A percentile compares a stretch with the other conserved stretches of the same genome.
Conservation (phyloP, 371 early-diverging fungal genomes). For the Blastocladiella emersonii region DNA sequence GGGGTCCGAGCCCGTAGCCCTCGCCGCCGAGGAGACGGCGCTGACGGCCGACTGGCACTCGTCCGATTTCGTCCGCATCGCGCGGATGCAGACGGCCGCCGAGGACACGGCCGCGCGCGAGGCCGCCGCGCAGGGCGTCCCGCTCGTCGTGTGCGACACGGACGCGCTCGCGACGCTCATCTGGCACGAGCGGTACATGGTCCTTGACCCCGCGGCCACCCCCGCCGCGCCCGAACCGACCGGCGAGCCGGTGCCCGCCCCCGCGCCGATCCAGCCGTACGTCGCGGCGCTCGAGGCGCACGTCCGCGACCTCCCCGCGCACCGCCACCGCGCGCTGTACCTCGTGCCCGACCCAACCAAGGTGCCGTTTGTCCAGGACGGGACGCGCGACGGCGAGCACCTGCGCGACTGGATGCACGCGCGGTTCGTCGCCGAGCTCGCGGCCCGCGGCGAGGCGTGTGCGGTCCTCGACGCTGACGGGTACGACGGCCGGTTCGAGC, state of each 20-base stretch:
- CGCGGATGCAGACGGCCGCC: neutral
- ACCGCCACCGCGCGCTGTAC: neutral
- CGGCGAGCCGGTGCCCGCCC: too few relatives aligned
- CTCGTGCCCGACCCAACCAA: neutral
- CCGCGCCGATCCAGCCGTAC: neutral
- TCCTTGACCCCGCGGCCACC: neutral
- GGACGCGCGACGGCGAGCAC: neutral
- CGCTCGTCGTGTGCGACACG: neutral
- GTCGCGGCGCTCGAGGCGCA: neutral
- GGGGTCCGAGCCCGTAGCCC: neutral
- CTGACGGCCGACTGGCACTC: neutral
- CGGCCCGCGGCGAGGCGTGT: too few relatives aligned
- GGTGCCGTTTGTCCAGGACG: neutral
- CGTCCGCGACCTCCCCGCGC: neutral
- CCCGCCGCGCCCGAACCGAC: neutral
- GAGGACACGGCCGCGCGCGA: neutral
- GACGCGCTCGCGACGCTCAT: neutral
- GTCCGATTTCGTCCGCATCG: neutral
- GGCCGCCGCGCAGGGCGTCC: neutral
- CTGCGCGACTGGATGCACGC: neutral
- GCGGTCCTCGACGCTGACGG: too few relatives aligned
- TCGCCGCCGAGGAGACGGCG: neutral
- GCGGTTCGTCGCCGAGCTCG: neutral
- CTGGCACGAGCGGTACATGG: slow-evolving; percentile 1
- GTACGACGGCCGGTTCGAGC: too few relatives aligned